Evolutionary conservation across 2,329 filamentous ascomycete genomes (phyloP).

Genomic region (Rhexocercosporidium sp.): DNA sequence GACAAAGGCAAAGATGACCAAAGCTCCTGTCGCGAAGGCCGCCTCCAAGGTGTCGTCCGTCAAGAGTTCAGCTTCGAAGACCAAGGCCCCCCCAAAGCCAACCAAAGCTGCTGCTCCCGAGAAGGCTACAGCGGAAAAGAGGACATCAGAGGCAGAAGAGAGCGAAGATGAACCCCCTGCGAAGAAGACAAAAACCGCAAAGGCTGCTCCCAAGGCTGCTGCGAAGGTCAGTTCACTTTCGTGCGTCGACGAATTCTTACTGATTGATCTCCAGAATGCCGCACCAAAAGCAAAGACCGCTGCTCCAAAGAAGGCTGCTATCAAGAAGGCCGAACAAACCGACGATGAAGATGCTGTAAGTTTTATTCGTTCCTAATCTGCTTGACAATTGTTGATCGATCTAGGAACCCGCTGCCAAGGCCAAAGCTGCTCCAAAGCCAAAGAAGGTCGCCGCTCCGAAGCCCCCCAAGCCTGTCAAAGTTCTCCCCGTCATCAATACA

Average conservation of each 20-base stretch:
- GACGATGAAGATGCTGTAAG: conserved; percentile 14
- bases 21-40: conserved; percentile 12
- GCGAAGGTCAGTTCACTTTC: conserved; percentile 5
- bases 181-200: conserved; percentile 11
- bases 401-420: conserved; percentile 12
- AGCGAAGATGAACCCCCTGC: conserved; percentile 5
- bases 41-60: conserved; percentile 10
- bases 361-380: not conserved
- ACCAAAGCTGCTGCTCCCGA: conserved; percentile 24
- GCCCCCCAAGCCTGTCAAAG: conserved; percentile 40
- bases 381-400: conserved; percentile 4
- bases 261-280: conserved; percentile 10
- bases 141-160: conserved; percentile 4
- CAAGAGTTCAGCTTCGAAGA: conserved; percentile 14
- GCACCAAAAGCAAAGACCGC: not conserved
- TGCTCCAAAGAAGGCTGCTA: not conserved
- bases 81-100: conserved; percentile 28
- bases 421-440: conserved; percentile 24
- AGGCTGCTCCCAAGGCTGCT: conserved; percentile 16
- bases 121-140: conserved; percentile 12
- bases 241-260: not conserved
- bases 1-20: conserved; percentile 11
- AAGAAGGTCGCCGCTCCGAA: conserved; percentile 33
- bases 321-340: conserved; percentile 1
- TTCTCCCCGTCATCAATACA: conserved; percentile 61